Evolutionary conservation across 2,329 filamentous ascomycete genomes (phyloP).

Genomic region (Aspergillus udagawae): DNA sequence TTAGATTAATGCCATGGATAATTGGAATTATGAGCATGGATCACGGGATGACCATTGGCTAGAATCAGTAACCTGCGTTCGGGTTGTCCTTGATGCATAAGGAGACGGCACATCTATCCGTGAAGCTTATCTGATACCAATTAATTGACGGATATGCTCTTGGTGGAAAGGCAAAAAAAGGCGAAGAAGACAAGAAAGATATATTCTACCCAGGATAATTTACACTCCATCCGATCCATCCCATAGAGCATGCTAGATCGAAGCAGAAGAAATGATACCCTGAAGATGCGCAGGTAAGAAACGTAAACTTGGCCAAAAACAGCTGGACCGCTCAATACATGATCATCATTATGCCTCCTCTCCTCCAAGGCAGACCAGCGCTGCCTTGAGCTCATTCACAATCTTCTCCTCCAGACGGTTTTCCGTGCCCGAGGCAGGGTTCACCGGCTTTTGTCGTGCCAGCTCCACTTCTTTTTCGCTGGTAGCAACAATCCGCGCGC

Average conservation of each 20-base stretch:
- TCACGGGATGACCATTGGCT: not conserved
- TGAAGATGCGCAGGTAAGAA: conserved; percentile 1
- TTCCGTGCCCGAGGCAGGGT: conserved; percentile 47
- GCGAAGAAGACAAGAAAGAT: not conserved
- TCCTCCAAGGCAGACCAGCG: conserved; percentile 40
- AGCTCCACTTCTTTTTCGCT: conserved; percentile 68
- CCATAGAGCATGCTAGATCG: not conserved
- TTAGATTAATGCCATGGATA: not conserved
- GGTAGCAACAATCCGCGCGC: conserved; percentile 68
- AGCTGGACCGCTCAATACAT: conserved; percentile 6
- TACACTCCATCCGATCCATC: not conserved
- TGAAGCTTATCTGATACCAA: not conserved
- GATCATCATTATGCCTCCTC: conserved; percentile 29
- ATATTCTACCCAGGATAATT: not conserved
- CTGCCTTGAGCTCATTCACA: conserved; percentile 62
- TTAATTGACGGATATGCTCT: not conserved
- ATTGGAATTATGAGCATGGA: not conserved
- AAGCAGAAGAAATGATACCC: not conserved
- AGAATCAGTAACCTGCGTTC: not conserved
- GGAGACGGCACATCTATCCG: not conserved
- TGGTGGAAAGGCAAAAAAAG: not conserved
- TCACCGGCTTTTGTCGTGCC: conserved; percentile 40
- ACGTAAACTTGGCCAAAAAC: conserved; percentile 12
- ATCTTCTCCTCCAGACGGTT: conserved; percentile 74
- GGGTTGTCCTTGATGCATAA: not conserved